Evolutionary conservation across 2,329 filamentous ascomycete genomes (phyloP), one percentile per base, ranked within the genome.

Genomic region (Camptophora hylomeconis): DNA sequence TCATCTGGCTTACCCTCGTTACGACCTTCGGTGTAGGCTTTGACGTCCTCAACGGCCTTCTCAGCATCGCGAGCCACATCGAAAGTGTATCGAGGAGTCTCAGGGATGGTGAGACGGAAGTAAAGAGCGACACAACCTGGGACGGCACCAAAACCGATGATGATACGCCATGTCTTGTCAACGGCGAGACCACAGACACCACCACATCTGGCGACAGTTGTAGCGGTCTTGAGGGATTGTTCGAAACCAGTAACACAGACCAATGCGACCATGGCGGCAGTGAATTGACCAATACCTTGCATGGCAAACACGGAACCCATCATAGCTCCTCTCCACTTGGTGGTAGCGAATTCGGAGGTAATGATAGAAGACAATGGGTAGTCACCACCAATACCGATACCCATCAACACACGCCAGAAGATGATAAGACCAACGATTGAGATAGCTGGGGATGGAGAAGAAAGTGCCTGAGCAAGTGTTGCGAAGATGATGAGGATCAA

Each of bases 41-140:
- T 69, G 41, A 77, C 69, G 40, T 89, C 81, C 25, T 70, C 72
- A 30, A 72, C 67, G 22, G 72, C 82, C 59, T 82, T 75, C 45
- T 80, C 69, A 20, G 82, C 65, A 46, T 89, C 80, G 23, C 72
- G 73, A 28, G 72, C 67, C 13, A 89, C 70, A 48, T 89, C 81
- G 45, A 89, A 87, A 16, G 82, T 89, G 58, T 89, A 92, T 16
- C 82, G 78, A 29, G 82, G 81, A 18, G 81, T 87, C 58, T 92
- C 82, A 14, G 82, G 82, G 41, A 92, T 87, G 29, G 81, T 89
- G 3, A 89, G 68, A 38, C 81, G 77, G 57, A 81, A 89, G 62
- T 89, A 89, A 11, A 92, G 69, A 12, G 82, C 81, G 38, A 86
- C 73, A 50, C 74, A 80, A 23, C 77, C 81, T 2, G 81, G 81